Percentiles rank a stretch among this genome's conserved stretches.
Conservation (phyloP, 805 yeast species). For the Candida ficus region DNA sequence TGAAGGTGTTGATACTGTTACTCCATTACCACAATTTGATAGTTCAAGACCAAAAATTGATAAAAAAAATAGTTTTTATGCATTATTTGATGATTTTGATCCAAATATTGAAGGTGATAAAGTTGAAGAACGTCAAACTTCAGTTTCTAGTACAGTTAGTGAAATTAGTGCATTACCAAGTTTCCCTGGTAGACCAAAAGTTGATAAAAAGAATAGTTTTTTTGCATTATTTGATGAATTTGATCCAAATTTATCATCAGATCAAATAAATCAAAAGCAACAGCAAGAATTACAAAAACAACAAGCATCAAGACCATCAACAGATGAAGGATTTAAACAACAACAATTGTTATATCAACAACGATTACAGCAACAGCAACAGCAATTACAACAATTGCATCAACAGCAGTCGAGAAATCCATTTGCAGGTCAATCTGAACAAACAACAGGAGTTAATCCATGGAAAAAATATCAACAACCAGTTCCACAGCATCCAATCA, state of each 20-base stretch:
- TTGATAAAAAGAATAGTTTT: slow-evolving; percentile 14
- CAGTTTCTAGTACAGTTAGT: not conserved
- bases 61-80: not conserved
- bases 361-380: not conserved
- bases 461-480: slow-evolving; percentile 13
- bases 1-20: not conserved
- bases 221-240: slow-evolving; percentile 14
- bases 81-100: slow-evolving; percentile 2
- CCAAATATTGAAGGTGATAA: slow-evolving; percentile 1
- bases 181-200: not conserved
- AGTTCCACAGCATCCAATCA: slow-evolving; percentile 1
- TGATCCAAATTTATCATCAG: not conserved
- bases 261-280: no score
- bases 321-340: not conserved
- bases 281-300: no score
- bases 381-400: no score
- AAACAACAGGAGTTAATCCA: slow-evolving; percentile 9
- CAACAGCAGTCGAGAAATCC: slow-evolving; percentile 18
- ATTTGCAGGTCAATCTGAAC: slow-evolving; percentile 12
- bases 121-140: no score
- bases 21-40: not conserved
- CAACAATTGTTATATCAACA: not conserved
- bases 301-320: no score
- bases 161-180: not conserved
- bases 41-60: not conserved